A percentile compares a stretch with the other conserved stretches of the same genome.
Conservation (phyloP, 352 stramenopile genomes). For the Phytopythium boreale region DNA sequence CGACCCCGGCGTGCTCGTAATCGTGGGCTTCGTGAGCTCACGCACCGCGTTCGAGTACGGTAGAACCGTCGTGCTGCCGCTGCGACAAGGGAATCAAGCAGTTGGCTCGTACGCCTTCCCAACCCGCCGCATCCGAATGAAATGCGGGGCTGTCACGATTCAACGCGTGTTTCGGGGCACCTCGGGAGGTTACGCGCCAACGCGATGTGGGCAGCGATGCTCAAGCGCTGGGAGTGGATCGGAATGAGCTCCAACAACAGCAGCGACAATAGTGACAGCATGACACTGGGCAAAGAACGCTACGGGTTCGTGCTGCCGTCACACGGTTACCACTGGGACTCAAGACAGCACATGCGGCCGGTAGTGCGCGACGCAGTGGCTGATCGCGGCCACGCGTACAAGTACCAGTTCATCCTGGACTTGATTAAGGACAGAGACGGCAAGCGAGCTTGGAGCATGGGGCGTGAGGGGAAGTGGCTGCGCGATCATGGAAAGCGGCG, state of each 20-base stretch:
- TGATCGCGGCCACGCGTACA: constrained; percentile 55
- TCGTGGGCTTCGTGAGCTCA: constrained; percentile 36
- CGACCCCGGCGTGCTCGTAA: constrained; percentile 45
- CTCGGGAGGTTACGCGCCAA: constrained; percentile 55
- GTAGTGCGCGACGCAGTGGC: constrained; percentile 34
- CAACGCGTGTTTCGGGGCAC: constrained; percentile 56
- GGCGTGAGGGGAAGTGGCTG: constrained; percentile 29
- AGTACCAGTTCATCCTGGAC: constrained; percentile 70
- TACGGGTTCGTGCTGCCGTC: constrained; percentile 63
- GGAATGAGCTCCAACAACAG: constrained; percentile 29
- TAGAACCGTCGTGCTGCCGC: constrained; percentile 34
- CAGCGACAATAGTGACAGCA: constrained; percentile 40
- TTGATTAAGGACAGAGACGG: constrained; percentile 64
- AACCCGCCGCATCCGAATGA: constrained; percentile 39
- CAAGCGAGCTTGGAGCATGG: constrained; percentile 55
- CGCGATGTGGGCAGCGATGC: constrained; percentile 59
- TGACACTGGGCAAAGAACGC: constrained; percentile 46
- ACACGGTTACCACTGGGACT: constrained; percentile 39
- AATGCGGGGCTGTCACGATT: constrained; percentile 27
- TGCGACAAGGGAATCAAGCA: constrained; percentile 5
- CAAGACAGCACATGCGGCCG: constrained; percentile 43
- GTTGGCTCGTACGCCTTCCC: constrained; percentile 55
- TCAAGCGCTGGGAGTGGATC: constrained; percentile 77
- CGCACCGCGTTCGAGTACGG: constrained; percentile 47
- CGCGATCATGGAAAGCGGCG: constrained; percentile 9